These are phyloP conservation scores for Saturnispora mendoncae DNA, from an alignment of 805 yeast species.

Conservation along the genomic window DNA sequence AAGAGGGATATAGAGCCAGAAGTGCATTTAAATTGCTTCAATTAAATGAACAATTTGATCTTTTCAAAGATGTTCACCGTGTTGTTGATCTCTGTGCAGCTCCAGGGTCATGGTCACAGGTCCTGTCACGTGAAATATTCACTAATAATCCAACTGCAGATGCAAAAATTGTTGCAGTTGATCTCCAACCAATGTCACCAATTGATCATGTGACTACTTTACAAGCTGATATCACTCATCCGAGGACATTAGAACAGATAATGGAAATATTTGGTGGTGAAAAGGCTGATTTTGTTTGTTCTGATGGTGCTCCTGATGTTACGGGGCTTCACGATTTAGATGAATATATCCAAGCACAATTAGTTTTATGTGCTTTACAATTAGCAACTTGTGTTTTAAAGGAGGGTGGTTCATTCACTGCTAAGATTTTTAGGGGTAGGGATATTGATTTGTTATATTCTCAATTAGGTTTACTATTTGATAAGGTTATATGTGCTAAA, in stretches of 20 bases:
- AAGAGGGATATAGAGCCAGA: conserved; percentile 96
- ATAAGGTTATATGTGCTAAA: conserved; percentile 85
- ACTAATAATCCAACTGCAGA: conserved; percentile 22
- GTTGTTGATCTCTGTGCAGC: conserved; percentile 98
- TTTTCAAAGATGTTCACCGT: conserved; percentile 61
- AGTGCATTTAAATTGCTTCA: conserved; percentile 93
- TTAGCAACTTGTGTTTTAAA: conserved; percentile 81
- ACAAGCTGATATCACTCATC: conserved; percentile 97
- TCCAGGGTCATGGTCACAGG: conserved; percentile 98
- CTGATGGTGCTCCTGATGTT: conserved; percentile 98
- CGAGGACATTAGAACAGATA: conserved; percentile 71
- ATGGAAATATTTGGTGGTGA: conserved; percentile 80
- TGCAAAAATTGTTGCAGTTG: conserved; percentile 81
- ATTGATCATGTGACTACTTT: conserved; percentile 82
- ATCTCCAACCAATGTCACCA: conserved; percentile 95
- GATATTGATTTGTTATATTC: conserved; percentile 90
- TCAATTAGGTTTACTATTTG: conserved; percentile 83
- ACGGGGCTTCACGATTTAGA: conserved; percentile 95
- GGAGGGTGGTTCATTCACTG: conserved; percentile 90
- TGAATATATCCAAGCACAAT: conserved; percentile 93
- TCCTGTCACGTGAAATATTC: conserved; percentile 62
- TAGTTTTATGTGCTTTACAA: conserved; percentile 84
- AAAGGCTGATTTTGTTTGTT: conserved; percentile 89
- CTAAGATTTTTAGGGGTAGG: conserved; percentile 92
- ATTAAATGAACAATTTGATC: conserved; percentile 80